Evolutionary conservation across 1,139 yeast genomes (phyloP), one percentile per base, ranked within the genome.

Genomic region (Sugiyamaella sp.): DNA sequence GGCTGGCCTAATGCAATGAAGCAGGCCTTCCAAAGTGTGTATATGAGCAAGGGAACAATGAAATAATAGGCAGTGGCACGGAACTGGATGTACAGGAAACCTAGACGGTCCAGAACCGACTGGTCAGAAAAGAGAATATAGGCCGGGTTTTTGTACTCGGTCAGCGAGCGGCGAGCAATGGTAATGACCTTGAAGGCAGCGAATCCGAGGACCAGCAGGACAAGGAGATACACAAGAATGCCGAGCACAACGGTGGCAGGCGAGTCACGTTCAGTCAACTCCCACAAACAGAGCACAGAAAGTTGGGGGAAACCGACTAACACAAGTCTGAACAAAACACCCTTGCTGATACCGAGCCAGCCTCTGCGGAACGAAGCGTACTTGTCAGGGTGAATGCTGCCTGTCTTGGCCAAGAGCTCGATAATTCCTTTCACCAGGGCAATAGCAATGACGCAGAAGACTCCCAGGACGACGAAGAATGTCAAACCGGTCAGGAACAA

Each of bases 71-170:
- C 80, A 54, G 88, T 88, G 16, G 98, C 98, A 59, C 91, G 80
- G 75, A 80, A 93, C 73, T 90, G 97, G 38, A 91, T 90, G 64
- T 93, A 93, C 60, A 95, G 73, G 73, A 93, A 93, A 0, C 99
- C 99, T 75, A 87, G 93, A 64, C 88, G 82, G 75, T 89, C 89
- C 64, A 95, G 78, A 59, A 89, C 83, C 40, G 78, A 79, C 10
- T 85, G 81, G 68, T 95, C 96, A 48, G 98, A 96, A 68, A 81
- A 93, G 58, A 93, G 77, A 59, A 91, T 77, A 68, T 89, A 93
- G 1, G 99, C 99, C 0, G 99, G 96, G 65, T 91, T 93, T 68
- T 88, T 86, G 75, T 85, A 89, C 59, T 86, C 78, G 57, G 78
- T 76, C 29, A 80, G 77, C 0, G 97, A 90, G 60, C 80, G 79